Base-by-base conservation (phyloP, 2,329 filamentous ascomycete genomes). In the Xylariomycetidae sp. region DNA sequence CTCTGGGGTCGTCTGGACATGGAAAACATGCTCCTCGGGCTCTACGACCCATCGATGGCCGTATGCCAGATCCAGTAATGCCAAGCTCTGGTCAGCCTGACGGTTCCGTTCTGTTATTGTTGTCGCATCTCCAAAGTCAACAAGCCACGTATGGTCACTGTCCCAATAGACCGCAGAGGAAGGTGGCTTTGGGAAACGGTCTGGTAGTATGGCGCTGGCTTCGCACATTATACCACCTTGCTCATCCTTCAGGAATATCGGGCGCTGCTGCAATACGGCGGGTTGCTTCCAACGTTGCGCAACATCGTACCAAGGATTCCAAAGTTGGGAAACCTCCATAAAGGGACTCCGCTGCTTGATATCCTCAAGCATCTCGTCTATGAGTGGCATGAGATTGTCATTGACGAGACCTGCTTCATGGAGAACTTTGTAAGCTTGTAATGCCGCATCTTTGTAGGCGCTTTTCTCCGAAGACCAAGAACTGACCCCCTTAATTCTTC, bases 391-490 rank as follows among this genome's bases (percentile, higher is more conserved):
- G 0, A 95, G 60, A 47, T 94, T 70, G 10, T 93, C 75, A 40
- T 85, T 88, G 1, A 96, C 59, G 5, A 95, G 63, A 0, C 82
- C 82, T 17, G 74, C 80, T 6, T 73, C 47, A 51, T 90, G 79
- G 0, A 96, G 65, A 5, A 67, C 67, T 15, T 74, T 60, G 50
- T 89, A 95, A 1, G 88, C 85, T 49, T 85, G 75, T 40, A 94
- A 92, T 0, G 86, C 83, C 1, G 82, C 86, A 56, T 95, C 90
- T 50, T 83, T 86, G 45, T 68, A 78, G 0, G 88, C 87, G 45
- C 76, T 78, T 37, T 68, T 74, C 49, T 92, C 81, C 0, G 79
- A 84, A 9, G 46, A 57, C 88, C 88, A 95, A n/a, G 55, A 42
- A 22, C 53, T 42, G 18, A 56, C 54, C 32, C 81, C 75, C 15